A percentile compares a stretch with the other conserved stretches of the same genome.
These are phyloP conservation scores for Elasticomyces elasticus DNA, from an alignment of 495 filamentous ascomycete genomes.

Conservation along the genomic window DNA sequence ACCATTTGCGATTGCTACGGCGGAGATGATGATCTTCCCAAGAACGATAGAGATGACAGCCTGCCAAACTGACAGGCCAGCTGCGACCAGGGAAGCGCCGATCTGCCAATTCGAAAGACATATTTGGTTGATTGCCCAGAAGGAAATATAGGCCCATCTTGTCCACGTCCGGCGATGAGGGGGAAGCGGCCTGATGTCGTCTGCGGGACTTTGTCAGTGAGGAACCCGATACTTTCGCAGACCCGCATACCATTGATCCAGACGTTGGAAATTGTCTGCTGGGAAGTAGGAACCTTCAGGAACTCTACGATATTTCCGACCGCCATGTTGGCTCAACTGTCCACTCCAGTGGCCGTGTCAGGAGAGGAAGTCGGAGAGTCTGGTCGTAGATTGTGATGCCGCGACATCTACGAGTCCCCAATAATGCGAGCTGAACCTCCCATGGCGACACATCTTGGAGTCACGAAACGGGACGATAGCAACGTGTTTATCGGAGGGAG, in stretches of 20 bases:
- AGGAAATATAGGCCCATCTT: slow-evolving; percentile 27
- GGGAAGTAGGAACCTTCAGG: slow-evolving; percentile 1
- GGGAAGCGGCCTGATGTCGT: slow-evolving; percentile 31
- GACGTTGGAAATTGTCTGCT: slow-evolving; percentile 1
- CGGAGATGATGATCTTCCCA: slow-evolving; percentile 26
- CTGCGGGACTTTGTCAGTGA: not conserved
- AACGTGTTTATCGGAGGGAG: no score
- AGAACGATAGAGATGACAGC: slow-evolving; percentile 31
- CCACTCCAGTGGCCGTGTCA: no score
- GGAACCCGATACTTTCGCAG: not conserved
- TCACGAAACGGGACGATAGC: no score
- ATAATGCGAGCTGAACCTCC: no score
- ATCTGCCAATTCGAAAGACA: slow-evolving; percentile 16
- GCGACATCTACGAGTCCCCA: no score
- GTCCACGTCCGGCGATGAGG: slow-evolving; percentile 29
- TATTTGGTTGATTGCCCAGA: slow-evolving; percentile 25
- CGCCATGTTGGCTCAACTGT: not conserved
- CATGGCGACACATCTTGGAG: no score
- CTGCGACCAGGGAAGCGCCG: slow-evolving; percentile 17
- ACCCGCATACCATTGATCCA: slow-evolving; percentile 20
- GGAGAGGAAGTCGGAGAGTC: no score
- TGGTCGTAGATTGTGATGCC: no score
- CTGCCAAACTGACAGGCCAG: slow-evolving; percentile 33
- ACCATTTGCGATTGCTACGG: slow-evolving; percentile 32
- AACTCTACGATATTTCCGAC: not conserved